Evolutionary conservation across 371 early-diverging fungal genomes (phyloP).

Genomic region (Saksenaea vasiformis): DNA sequence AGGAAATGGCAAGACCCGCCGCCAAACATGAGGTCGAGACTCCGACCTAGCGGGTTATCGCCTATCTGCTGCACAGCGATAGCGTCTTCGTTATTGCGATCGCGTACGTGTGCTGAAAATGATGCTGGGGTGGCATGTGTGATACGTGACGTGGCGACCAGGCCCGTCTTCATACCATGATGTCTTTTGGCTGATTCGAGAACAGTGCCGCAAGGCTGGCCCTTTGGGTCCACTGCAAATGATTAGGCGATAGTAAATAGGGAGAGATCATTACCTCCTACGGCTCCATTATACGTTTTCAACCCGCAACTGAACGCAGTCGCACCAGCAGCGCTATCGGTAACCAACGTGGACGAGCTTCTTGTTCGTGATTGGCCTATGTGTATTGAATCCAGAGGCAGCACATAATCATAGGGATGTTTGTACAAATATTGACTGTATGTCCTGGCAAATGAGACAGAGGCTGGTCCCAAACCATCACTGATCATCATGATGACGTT

Average conservation of each 20-base stretch:
- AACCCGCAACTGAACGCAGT: slow-evolving; percentile 84
- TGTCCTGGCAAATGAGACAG: slow-evolving; percentile 82
- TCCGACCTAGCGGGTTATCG: slow-evolving; percentile 72
- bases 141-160: slow-evolving; percentile 88
- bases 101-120: slow-evolving; percentile 76
- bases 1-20: slow-evolving; percentile 88
- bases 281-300: slow-evolving; percentile 89
- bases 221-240: slow-evolving; percentile 48
- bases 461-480: slow-evolving; percentile 91
- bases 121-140: slow-evolving; percentile 87
- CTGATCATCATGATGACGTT: slow-evolving; percentile 91
- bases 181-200: slow-evolving; percentile 86
- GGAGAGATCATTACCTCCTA: slow-evolving; percentile 52
- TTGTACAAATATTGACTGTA: slow-evolving; percentile 61
- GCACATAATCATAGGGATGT: slow-evolving; percentile 32
- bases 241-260: not conserved
- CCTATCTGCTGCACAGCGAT: slow-evolving; percentile 90
- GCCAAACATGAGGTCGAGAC: slow-evolving; percentile 86
- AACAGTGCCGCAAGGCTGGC: slow-evolving; percentile 85
- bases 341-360: slow-evolving; percentile 75
- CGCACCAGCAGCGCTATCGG: slow-evolving; percentile 95
- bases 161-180: slow-evolving; percentile 75
- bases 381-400: slow-evolving; percentile 80
- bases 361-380: slow-evolving; percentile 88
- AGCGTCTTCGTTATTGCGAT: slow-evolving; percentile 73